Conservation (phyloP, 768 basidiomycete genomes). For the Neoboletus magnificus region DNA sequence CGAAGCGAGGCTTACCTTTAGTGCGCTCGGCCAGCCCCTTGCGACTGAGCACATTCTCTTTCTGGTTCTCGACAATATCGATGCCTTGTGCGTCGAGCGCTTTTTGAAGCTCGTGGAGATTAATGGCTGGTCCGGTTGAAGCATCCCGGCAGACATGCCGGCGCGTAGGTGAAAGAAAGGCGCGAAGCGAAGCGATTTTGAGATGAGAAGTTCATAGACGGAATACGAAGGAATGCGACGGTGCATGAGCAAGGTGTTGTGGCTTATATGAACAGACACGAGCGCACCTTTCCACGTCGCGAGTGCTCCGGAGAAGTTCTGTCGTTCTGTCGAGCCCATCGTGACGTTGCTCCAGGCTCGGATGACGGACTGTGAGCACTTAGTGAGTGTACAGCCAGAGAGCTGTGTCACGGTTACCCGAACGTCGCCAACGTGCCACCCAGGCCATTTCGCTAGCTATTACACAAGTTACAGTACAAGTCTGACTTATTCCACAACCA, state of each 20-base stretch:
- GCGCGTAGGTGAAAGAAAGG: not conserved
- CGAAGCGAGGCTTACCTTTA: constrained; percentile 54
- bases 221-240: not conserved
- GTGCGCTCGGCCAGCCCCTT: constrained; percentile 95
- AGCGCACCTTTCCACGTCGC: constrained; percentile 84
- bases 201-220: not conserved
- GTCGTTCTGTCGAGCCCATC: constrained; percentile 42
- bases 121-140: constrained; percentile 56
- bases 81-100: constrained; percentile 89
- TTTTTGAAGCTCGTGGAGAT: constrained; percentile 88
- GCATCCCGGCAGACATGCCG: not conserved
- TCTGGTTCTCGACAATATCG: constrained; percentile 97
- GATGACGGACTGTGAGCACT: not conserved
- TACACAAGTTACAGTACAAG: not conserved
- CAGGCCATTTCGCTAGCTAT: too few species aligned
- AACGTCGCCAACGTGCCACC: not conserved
- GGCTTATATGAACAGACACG: not conserved
- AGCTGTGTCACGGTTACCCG: not conserved
- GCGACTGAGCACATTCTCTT: constrained; percentile 90
- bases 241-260: constrained; percentile 1
- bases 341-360: not conserved
- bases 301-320: constrained; percentile 91
- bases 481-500: not conserved
- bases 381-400: not conserved
- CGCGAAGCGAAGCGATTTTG: not conserved